A percentile compares a stretch with the other conserved stretches of the same genome.
These are phyloP conservation scores for Pistacia integerrima DNA, from an alignment of 345 rosid species.

Conservation along the genomic window DNA sequence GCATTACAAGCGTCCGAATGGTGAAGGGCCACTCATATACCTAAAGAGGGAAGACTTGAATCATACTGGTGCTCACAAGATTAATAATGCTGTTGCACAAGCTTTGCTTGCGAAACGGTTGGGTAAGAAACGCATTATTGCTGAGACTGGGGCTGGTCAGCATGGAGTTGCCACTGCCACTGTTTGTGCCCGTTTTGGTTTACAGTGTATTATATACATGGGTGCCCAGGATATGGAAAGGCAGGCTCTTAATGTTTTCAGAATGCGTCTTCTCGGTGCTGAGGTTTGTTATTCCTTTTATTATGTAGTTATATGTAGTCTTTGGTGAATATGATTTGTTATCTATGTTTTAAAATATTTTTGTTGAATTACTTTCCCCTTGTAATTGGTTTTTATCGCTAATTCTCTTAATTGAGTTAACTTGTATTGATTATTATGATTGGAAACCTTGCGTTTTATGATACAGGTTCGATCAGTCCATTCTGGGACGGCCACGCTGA, in stretches of 20 bases:
- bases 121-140: constrained; percentile 85
- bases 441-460: constrained; percentile 6
- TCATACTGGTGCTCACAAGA: constrained; percentile 94
- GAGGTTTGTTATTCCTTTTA: constrained; percentile 49
- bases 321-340: background rate
- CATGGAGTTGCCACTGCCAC: constrained; percentile 98
- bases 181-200: constrained; percentile 84
- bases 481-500: constrained; percentile 74
- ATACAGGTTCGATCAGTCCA: constrained; percentile 67
- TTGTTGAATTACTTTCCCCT: too few species aligned
- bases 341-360: background rate
- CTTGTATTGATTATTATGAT: too few species aligned
- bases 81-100: constrained; percentile 90
- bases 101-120: constrained; percentile 83
- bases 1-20: constrained; percentile 72
- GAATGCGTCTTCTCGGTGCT: constrained; percentile 92
- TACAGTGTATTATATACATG: constrained; percentile 84
- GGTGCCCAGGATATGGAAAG: constrained; percentile 98
- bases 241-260: constrained; percentile 87
- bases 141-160: constrained; percentile 97
- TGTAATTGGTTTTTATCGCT: background rate
- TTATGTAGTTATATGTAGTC: background rate
- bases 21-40: constrained; percentile 82
- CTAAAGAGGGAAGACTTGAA: constrained; percentile 97
- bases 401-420: background rate